Evolutionary conservation across 208 protist genomes (phyloP), one percentile per base, ranked within the genome.

Genomic region (Trypanosoma mega): DNA sequence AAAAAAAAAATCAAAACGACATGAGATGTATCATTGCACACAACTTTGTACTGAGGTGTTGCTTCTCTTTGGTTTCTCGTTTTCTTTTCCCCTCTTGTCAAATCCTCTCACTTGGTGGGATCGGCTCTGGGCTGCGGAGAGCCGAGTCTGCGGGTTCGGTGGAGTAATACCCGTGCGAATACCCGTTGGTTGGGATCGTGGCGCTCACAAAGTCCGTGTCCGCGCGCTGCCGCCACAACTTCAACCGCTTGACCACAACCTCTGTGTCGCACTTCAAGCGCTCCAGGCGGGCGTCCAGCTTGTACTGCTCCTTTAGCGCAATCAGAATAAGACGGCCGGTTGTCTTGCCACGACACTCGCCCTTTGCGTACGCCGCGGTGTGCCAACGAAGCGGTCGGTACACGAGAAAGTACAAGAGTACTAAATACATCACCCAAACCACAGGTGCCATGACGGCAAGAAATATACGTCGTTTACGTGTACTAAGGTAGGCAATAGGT

Each of bases 261-360:
- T 31, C 52, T 27, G 52, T 69, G 45, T 75, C 69, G 20, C 39
- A 29, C 33, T 56, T 74, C 34, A 89, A 68, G 6, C 59, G 27
- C n/a, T 77, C 31, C 30, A 85, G 26, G 23, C 44, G 31, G 12
- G 51, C 58, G 55, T 80, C 82, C 24, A 92, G 75, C 46, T 78
- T 68, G 31, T 83, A 63, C 44, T 86, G 70, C 57, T 92, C 81
- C 55, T 85, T 89, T 3, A 75, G 75, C 21, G 72, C 50, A 2
- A 82, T 61, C 1, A 31, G 36, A 29, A 75, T 65, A 58, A 64
- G 43, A 1, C 5, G 49, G 24, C 33, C 12, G n/a, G 31, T 16
- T 21, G 23, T 56, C 21, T 49, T 20, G 39, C 63, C 52, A 23
- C 63, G 55, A 63, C 53, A 72, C 34, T 29, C 26, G 1, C 72